Percentiles rank a stretch among this genome's conserved stretches.
Evolutionary conservation across 2,329 filamentous ascomycete genomes (phyloP).

Genomic region (Ceratocystis lukuohia): DNA sequence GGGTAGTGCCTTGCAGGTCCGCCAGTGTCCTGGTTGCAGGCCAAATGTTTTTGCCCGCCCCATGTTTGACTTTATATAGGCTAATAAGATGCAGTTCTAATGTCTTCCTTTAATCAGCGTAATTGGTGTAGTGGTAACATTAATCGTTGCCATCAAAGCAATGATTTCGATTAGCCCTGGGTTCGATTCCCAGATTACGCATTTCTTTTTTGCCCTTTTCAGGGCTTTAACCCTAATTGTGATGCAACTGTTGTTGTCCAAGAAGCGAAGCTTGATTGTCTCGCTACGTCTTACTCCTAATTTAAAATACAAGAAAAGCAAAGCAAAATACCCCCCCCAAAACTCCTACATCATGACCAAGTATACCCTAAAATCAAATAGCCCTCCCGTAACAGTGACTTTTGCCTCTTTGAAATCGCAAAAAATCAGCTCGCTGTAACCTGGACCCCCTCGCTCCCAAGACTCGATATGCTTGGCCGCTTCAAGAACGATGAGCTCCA

Average conservation of each 20-base stretch:
- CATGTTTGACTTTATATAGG: no score
- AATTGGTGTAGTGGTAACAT: constrained; percentile 16
- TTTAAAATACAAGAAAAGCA: neutral
- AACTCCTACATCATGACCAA: neutral
- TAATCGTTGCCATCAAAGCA: constrained; percentile 11
- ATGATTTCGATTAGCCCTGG: constrained; percentile 12
- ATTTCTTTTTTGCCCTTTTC: neutral
- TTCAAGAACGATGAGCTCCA: constrained; percentile 8
- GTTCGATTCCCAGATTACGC: constrained; percentile 15
- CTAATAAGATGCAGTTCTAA: no score
- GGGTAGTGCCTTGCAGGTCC: no score
- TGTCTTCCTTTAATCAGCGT: neutral
- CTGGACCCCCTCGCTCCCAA: neutral
- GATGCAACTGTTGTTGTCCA: neutral
- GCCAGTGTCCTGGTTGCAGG: no score
- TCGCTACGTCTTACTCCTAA: neutral
- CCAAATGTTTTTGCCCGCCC: no score
- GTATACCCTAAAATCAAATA: neutral
- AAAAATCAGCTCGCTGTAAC: neutral
- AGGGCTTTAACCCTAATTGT: neutral
- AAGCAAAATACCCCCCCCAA: neutral
- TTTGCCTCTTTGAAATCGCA: neutral
- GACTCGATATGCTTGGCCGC: neutral
- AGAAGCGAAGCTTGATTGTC: neutral
- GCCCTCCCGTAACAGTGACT: neutral